A percentile compares a stretch with the other conserved stretches of the same genome.
phyloP scores from a whole-genome alignment of 305 asterid genomes.

The Fraxinus latifolia region DNA sequence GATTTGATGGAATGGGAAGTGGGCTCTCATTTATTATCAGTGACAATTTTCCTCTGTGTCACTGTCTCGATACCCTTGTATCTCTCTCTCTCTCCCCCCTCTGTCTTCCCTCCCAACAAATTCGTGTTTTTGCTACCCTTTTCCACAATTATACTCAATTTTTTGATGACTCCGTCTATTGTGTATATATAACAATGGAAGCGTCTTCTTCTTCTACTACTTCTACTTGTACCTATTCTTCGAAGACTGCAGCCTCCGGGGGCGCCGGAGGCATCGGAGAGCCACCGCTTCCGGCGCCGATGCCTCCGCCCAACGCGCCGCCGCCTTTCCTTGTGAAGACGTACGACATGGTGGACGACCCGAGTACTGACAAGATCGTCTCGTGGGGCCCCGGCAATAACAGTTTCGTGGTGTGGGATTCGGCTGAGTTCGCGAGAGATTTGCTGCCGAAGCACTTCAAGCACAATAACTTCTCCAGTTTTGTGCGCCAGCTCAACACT shows the following conservation, averaged over 20 bases:
- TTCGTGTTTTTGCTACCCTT: not conserved
- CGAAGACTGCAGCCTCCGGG: not conserved
- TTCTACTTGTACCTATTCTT: not conserved
- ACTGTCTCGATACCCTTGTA: not conserved
- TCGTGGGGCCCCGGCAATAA: constrained; percentile 52
- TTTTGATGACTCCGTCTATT: not conserved
- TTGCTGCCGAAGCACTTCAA: constrained; percentile 52
- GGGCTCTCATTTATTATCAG: not conserved
- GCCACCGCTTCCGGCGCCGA: constrained; percentile 32
- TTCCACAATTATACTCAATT: not conserved
- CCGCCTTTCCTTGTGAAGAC: constrained; percentile 62
- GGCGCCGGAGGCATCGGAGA: constrained; percentile 8
- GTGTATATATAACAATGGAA: not conserved
- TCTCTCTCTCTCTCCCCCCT: not conserved
- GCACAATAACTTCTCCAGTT: constrained; percentile 59
- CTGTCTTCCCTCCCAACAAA: not conserved
- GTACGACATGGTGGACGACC: constrained; percentile 61
- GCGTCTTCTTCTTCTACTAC: constrained; percentile 15
- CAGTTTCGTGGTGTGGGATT: constrained; percentile 60
- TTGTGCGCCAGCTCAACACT: constrained; percentile 58
- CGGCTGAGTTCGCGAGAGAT: constrained; percentile 43
- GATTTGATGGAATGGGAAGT: not conserved
- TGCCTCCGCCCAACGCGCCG: constrained; percentile 38
- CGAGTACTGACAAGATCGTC: constrained; percentile 46
- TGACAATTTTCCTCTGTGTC: not conserved